Percentiles rank a stretch among this genome's conserved stretches.
phyloP scores from a whole-genome alignment of 208 protist species.

The Acanthamoeba castellanii region DNA sequence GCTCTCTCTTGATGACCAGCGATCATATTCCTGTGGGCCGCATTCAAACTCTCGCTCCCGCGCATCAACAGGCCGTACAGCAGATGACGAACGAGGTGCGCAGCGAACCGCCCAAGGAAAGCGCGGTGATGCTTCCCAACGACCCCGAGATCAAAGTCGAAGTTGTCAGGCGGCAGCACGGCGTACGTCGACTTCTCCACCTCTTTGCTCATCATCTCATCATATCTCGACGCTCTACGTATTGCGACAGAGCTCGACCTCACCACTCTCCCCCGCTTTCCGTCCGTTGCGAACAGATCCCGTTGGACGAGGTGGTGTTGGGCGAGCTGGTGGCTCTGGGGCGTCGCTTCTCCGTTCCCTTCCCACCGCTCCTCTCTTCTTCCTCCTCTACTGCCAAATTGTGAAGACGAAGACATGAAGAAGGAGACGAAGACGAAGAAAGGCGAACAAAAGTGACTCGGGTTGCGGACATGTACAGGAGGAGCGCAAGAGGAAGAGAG shows the following conservation, averaged over 20 bases:
- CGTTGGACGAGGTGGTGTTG: not conserved
- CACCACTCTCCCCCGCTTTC: no score
- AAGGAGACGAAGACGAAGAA: no score
- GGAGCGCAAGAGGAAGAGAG: not conserved
- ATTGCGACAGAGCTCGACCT: no score
- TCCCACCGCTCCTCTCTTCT: not conserved
- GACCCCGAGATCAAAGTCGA: constrained; percentile 30
- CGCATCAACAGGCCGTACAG: not conserved
- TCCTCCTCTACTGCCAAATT: not conserved
- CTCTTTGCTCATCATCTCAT: not conserved
- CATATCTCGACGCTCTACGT: no score
- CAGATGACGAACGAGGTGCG: constrained; percentile 54
- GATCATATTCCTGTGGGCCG: no score
- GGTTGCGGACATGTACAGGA: not conserved
- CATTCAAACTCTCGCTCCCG: not conserved
- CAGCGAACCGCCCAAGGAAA: not conserved
- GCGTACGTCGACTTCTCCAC: not conserved
- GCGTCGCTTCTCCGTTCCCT: constrained; percentile 6
- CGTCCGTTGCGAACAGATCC: not conserved
- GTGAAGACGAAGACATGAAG: not conserved
- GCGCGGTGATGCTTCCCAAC: constrained; percentile 18
- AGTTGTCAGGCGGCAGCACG: not conserved
- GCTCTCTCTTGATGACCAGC: not conserved
- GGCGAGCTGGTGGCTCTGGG: constrained; percentile 20
- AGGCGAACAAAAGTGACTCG: not conserved